A percentile compares a stretch with the other conserved stretches of the same genome.
phyloP scores from a whole-genome alignment of 345 rosid genomes.

The Populus pruinosa region DNA sequence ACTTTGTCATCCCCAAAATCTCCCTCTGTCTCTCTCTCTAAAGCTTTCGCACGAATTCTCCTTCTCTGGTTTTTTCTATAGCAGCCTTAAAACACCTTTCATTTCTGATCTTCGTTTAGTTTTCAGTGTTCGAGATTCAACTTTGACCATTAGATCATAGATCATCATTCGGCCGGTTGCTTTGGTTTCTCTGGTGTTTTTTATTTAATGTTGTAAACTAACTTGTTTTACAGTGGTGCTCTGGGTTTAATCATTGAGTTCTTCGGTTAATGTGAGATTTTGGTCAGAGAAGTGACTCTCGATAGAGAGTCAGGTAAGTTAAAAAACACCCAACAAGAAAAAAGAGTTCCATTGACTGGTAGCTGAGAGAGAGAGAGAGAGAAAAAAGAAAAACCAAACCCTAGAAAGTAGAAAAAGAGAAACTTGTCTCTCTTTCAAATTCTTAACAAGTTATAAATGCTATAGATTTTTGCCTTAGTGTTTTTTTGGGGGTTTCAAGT shows the following conservation, averaged over 20 bases:
- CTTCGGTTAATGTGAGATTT: conserved; percentile 46
- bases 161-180: conserved; percentile 11
- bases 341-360: conserved; percentile 64
- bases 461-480: not conserved
- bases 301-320: conserved; percentile 53
- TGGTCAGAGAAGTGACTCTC: conserved; percentile 33
- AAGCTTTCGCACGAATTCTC: conserved; percentile 10
- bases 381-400: conserved; percentile 32
- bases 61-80: not conserved
- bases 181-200: not conserved
- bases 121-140: conserved; percentile 1
- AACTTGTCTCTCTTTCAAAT: not conserved
- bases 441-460: not conserved
- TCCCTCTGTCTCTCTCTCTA: conserved; percentile 2
- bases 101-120: conserved; percentile 14
- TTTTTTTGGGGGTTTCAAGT: not conserved
- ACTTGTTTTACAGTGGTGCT: not conserved
- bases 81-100: conserved; percentile 2
- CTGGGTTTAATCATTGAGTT: conserved; percentile 34
- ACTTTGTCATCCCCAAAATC: conserved; percentile 4
- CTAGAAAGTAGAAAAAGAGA: conserved; percentile 22
- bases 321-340: conserved; percentile 8
- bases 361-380: conserved; percentile 35
- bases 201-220: not conserved
- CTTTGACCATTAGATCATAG: conserved; percentile 28